These are phyloP conservation scores for Entonaema liquescens DNA, from an alignment of 495 filamentous ascomycete species.

Conservation along the genomic window DNA sequence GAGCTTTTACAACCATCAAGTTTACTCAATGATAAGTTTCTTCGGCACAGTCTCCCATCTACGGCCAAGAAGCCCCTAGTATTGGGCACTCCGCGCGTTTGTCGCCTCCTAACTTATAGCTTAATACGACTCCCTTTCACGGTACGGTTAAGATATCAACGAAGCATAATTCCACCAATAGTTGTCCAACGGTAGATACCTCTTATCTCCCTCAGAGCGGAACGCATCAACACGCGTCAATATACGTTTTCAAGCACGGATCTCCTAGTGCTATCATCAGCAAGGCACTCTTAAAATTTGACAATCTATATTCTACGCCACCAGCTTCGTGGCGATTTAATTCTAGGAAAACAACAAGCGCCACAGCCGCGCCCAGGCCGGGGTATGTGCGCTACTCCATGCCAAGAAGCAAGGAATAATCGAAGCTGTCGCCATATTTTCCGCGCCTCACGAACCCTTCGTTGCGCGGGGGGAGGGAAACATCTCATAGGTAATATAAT, in stretches of 20 bases:
- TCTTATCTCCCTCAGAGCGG: background rate
- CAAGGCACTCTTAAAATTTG: background rate
- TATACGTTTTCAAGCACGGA: background rate
- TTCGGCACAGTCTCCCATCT: background rate
- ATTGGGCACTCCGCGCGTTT: background rate
- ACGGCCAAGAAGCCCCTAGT: background rate
- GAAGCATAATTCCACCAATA: background rate
- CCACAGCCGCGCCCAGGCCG: background rate
- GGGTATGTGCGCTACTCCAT: background rate
- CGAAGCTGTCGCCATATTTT: too few species aligned
- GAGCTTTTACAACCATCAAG: too few species aligned
- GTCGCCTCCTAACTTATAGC: background rate
- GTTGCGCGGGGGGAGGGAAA: too few species aligned
- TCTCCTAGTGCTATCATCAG: background rate
- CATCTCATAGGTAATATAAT: too few species aligned
- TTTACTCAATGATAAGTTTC: background rate
- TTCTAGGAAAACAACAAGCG: background rate
- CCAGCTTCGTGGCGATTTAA: background rate
- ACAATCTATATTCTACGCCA: background rate
- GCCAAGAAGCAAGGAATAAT: background rate
- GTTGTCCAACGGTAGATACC: background rate
- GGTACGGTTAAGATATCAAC: background rate
- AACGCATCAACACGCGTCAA: background rate
- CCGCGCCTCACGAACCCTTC: too few species aligned
- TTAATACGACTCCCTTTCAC: background rate